These are phyloP conservation scores for Gautieria morchelliformis DNA, from an alignment of 768 basidiomycete species.

Conservation along the genomic window DNA sequence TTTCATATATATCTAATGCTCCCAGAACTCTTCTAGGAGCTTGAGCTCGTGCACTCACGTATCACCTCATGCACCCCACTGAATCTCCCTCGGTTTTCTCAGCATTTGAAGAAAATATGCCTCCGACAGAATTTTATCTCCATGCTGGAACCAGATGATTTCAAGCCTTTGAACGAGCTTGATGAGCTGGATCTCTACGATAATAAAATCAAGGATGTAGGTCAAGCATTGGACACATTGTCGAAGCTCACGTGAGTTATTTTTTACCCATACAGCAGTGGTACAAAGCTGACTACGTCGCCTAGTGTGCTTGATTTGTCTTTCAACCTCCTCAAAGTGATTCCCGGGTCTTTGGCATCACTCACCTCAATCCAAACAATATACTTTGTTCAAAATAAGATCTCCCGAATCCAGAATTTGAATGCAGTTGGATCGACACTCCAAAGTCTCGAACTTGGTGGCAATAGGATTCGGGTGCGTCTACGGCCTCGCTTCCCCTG, in stretches of 20 bases:
- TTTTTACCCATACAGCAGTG: neutral
- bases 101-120: constrained; percentile 61
- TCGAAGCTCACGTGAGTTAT: constrained; percentile 45
- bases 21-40: constrained; percentile 49
- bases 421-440: constrained; percentile 44
- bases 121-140: constrained; percentile 81
- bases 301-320: constrained; percentile 80
- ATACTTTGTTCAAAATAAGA: constrained; percentile 96
- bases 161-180: constrained; percentile 52
- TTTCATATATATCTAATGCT: constrained; percentile 6
- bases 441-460: constrained; percentile 84
- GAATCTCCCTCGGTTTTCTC: constrained; percentile 63
- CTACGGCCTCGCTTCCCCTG: neutral
- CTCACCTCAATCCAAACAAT: constrained; percentile 61
- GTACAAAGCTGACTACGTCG: neutral
- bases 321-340: constrained; percentile 76
- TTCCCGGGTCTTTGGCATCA: constrained; percentile 53
- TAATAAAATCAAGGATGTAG: constrained; percentile 77
- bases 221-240: constrained; percentile 51
- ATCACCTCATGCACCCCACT: constrained; percentile 47
- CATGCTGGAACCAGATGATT: constrained; percentile 60
- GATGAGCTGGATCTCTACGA: constrained; percentile 95
- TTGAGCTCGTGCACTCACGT: constrained; percentile 77
- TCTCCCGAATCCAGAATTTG: constrained; percentile 67
- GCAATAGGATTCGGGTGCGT: constrained; percentile 82